These are phyloP conservation scores for Diddensiella transvaalensis DNA, from an alignment of 805 yeast genomes.

Conservation along the genomic window DNA sequence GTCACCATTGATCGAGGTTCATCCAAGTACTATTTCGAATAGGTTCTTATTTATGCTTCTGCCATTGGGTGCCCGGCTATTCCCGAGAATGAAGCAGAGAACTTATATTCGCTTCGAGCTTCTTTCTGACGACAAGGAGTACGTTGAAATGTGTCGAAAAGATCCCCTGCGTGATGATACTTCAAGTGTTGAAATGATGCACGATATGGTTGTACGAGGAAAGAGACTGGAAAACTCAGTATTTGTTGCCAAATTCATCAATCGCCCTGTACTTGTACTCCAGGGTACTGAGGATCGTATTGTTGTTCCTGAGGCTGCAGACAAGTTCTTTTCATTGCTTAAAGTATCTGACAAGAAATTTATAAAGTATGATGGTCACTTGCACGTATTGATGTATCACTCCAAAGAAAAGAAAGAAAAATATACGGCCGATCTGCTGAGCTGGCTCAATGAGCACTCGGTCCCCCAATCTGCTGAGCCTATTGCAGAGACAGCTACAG, in stretches of 20 bases:
- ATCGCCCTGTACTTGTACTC: constrained; percentile 34
- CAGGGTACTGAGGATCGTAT: constrained; percentile 32
- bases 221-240: constrained; percentile 29
- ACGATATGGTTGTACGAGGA: constrained; percentile 37
- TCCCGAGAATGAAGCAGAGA: constrained; percentile 28
- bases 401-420: constrained; percentile 13
- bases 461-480: constrained; percentile 7
- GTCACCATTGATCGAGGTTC: constrained; percentile 33
- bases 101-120: constrained; percentile 25
- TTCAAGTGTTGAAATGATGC: constrained; percentile 30
- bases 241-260: constrained; percentile 28
- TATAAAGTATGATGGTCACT: constrained; percentile 21
- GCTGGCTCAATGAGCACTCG: constrained; percentile 22
- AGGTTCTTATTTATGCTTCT: constrained; percentile 25
- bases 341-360: constrained; percentile 24
- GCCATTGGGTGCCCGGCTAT: constrained; percentile 26
- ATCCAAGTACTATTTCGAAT: constrained; percentile 25
- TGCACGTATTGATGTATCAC: constrained; percentile 23
- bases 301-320: constrained; percentile 17
- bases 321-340: constrained; percentile 22
- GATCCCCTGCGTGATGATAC: constrained; percentile 30
- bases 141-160: constrained; percentile 19
- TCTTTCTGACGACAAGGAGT: constrained; percentile 29
- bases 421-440: constrained; percentile 17
- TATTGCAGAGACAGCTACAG: not conserved